Evolutionary conservation across 192 early-diverging fungal genomes (phyloP).

Genomic region (Backusella tuberculispora): DNA sequence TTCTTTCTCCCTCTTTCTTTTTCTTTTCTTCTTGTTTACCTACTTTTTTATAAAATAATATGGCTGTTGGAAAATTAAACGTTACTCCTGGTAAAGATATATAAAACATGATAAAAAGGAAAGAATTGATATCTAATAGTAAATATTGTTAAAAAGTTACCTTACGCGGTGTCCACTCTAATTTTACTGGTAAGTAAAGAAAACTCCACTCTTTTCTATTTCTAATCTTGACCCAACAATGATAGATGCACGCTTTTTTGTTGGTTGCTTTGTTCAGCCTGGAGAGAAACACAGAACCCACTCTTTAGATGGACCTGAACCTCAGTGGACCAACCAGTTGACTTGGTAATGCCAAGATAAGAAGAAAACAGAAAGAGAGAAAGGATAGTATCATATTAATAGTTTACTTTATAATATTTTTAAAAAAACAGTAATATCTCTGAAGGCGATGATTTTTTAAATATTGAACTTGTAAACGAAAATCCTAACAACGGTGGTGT

Average conservation of each 20-base stretch:
- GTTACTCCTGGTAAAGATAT: slow-evolving; percentile 20
- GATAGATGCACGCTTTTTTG: slow-evolving; percentile 31
- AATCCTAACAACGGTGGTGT: slow-evolving; percentile 26
- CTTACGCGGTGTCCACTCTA: slow-evolving; percentile 9
- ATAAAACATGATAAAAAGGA: neutral
- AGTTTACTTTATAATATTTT: neutral
- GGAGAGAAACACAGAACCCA: slow-evolving; percentile 43
- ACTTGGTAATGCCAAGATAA: slow-evolving; percentile 25
- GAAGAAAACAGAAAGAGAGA: neutral
- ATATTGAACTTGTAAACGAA: slow-evolving; percentile 42
- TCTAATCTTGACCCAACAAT: neutral
- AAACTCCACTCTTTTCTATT: neutral
- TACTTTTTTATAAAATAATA: neutral
- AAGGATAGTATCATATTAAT: neutral
- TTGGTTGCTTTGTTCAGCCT: slow-evolving; percentile 38
- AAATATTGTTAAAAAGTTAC: slow-evolving; percentile 17
- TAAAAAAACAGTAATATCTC: slow-evolving; percentile 30
- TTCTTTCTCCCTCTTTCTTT: neutral
- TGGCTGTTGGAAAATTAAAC: slow-evolving; percentile 28
- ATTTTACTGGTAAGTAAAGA: slow-evolving; percentile 3
- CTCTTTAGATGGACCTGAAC: slow-evolving; percentile 24
- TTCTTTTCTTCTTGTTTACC: neutral
- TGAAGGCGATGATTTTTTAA: slow-evolving; percentile 23
- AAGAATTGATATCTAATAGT: neutral
- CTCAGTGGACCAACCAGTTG: slow-evolving; percentile 37